Percentiles rank a stretch among this genome's conserved stretches.
Conservation (phyloP, 2,329 filamentous ascomycete genomes). For the Penicillium vulpinum region DNA sequence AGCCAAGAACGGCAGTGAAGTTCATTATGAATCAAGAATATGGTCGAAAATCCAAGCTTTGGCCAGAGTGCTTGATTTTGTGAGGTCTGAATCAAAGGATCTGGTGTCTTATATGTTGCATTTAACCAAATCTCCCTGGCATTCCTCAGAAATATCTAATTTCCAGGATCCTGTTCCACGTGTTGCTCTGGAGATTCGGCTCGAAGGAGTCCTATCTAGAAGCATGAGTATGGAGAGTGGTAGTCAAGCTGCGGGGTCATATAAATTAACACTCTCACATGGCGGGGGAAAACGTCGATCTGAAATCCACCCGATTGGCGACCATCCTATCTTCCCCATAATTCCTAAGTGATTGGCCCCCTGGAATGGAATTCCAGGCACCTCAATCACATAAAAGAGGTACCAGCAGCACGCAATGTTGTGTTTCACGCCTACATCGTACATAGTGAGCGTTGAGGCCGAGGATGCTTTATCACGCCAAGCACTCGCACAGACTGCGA, state of each 20-base stretch:
- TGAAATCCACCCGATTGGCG: conserved; percentile 13
- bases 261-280: background rate
- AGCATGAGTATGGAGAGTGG: background rate
- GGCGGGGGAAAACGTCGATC: background rate
- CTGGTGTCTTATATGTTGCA: background rate
- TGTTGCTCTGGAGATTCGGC: conserved; percentile 3
- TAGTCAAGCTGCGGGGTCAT: conserved; percentile 11
- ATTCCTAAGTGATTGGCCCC: background rate
- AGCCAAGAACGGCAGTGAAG: conserved; percentile 23
- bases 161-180: conserved; percentile 8
- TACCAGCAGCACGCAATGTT: background rate
- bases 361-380: conserved; percentile 9
- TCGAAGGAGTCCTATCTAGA: background rate
- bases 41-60: background rate
- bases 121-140: background rate
- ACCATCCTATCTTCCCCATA: background rate
- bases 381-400: background rate
- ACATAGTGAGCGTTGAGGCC: background rate
- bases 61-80: background rate
- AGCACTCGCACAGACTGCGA: background rate
- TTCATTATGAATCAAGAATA: conserved; percentile 18
- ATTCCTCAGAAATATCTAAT: background rate
- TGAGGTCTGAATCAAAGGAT: background rate
- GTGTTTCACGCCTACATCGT: background rate
- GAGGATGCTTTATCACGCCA: background rate